phyloP scores from a whole-genome alignment of 139 green algal genomes.

The Tetradesmus obliquus region DNA sequence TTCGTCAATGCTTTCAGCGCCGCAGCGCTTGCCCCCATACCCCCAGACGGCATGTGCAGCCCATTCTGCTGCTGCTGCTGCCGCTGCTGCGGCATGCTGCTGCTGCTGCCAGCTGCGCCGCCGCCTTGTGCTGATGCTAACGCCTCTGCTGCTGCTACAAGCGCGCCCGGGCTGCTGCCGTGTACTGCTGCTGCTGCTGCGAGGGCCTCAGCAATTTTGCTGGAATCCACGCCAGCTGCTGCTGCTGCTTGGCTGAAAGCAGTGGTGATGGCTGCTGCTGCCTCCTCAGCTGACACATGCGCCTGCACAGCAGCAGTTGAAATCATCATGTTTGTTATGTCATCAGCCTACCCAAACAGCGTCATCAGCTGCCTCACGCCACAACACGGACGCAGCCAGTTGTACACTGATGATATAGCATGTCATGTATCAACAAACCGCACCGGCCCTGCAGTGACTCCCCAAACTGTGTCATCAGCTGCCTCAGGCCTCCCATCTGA shows the following conservation, averaged over 20 bases:
- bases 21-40: neutral
- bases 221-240: neutral
- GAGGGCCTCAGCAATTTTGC: neutral
- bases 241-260: slow-evolving; percentile 14
- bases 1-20: too few species aligned
- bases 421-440: too few species aligned
- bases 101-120: neutral
- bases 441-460: neutral
- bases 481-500: neutral
- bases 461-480: neutral
- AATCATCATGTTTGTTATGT: neutral
- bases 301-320: neutral
- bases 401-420: neutral
- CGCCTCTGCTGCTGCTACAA: neutral
- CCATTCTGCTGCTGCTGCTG: slow-evolving; percentile 11
- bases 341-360: neutral
- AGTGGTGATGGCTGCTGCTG: neutral
- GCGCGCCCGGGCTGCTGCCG: neutral
- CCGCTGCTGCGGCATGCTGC: neutral
- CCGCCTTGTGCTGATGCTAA: neutral
- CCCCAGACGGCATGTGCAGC: neutral
- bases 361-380: too few species aligned
- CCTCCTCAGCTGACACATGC: neutral
- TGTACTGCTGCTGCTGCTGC: slow-evolving; percentile 4
- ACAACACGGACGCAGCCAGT: neutral